A percentile compares a stretch with the other conserved stretches of the same genome.
Conservation (phyloP, 2,329 filamentous ascomycete genomes). For the Exophiala oligosperma region DNA sequence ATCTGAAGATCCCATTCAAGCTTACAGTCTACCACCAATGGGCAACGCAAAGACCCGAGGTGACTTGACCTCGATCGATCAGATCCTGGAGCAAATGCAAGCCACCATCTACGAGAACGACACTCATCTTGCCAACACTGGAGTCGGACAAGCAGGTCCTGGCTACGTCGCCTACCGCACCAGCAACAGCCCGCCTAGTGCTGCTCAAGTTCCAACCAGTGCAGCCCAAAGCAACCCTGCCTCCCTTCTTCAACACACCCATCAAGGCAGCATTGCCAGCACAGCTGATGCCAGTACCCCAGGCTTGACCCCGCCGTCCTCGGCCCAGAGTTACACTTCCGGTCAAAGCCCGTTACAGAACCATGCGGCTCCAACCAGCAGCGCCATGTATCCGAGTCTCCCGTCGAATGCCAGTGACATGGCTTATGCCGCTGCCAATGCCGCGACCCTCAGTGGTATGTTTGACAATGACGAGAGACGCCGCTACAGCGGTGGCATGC, state of each 20-base stretch:
- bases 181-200: slow-evolving; percentile 55
- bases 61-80: slow-evolving; percentile 90
- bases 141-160: slow-evolving; percentile 71
- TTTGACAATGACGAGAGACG: slow-evolving; percentile 62
- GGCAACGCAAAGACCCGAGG: slow-evolving; percentile 87
- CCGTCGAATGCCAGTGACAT: slow-evolving; percentile 60
- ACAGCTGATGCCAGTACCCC: slow-evolving; percentile 54
- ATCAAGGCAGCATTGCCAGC: slow-evolving; percentile 34
- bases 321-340: slow-evolving; percentile 63
- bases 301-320: slow-evolving; percentile 62
- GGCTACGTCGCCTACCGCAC: slow-evolving; percentile 63
- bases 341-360: slow-evolving; percentile 57
- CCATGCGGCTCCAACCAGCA: slow-evolving; percentile 31
- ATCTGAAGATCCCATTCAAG: slow-evolving; percentile 63
- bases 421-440: slow-evolving; percentile 57
- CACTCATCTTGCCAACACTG: slow-evolving; percentile 74
- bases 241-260: slow-evolving; percentile 24
- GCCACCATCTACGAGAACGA: slow-evolving; percentile 93
- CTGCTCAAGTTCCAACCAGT: slow-evolving; percentile 41
- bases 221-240: slow-evolving; percentile 38
- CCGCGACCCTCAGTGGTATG: slow-evolving; percentile 59
- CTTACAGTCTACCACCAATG: slow-evolving; percentile 84
- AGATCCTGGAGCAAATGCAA: slow-evolving; percentile 94
- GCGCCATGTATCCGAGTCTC: slow-evolving; percentile 63
- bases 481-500: slow-evolving; percentile 61